Evolutionary conservation across 192 early-diverging fungal genomes (phyloP).

Genomic region (Oehlia diaphana): DNA sequence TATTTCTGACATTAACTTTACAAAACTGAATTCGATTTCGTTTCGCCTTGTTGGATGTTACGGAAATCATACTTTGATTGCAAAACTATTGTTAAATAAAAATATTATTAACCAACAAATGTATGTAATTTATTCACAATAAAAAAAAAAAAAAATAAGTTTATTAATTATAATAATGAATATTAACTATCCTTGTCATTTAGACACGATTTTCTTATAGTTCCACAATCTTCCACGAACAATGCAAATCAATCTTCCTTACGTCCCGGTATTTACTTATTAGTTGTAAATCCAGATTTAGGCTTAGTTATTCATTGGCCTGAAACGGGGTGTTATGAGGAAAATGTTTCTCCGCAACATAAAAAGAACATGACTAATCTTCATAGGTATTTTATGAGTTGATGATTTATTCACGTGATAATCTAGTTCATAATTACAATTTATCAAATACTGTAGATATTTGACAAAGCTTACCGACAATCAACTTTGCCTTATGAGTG

Average conservation of each 20-base stretch:
- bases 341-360: constrained; percentile 15
- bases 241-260: neutral
- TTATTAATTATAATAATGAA: too few species aligned
- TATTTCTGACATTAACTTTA: constrained; percentile 16
- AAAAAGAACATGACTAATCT: constrained; percentile 34
- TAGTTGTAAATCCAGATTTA: neutral
- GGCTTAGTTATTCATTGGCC: constrained; percentile 29
- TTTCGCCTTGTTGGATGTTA: constrained; percentile 20
- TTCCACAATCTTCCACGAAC: neutral
- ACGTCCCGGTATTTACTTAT: neutral
- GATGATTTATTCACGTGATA: too few species aligned
- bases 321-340: constrained; percentile 28
- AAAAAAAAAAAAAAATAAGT: too few species aligned
- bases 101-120: constrained; percentile 1
- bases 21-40: neutral
- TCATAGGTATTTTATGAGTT: constrained; percentile 16
- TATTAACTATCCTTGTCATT: neutral
- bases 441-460: neutral
- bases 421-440: neutral
- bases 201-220: neutral
- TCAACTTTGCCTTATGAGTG: constrained; percentile 27
- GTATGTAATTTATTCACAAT: neutral
- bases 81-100: constrained; percentile 18
- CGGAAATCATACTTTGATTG: constrained; percentile 25
- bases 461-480: constrained; percentile 28